Base-by-base conservation (phyloP, 1,284 basidiomycete species). In the Leccinum pachyderme region DNA sequence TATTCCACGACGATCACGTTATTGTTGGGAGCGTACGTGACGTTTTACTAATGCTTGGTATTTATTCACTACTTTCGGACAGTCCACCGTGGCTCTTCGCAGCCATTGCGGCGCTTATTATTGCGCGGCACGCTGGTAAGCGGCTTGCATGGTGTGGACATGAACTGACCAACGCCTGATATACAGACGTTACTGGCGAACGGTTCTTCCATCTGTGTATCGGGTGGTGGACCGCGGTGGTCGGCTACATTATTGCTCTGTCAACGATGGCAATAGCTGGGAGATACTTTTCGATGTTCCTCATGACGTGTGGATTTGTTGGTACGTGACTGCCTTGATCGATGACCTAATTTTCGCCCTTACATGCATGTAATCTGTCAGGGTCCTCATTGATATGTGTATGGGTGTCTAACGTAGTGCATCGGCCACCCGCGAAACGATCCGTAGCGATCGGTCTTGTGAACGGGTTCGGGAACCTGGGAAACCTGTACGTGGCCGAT, bases 71-170 rank as follows among this genome's bases (percentile, higher is more conserved):
- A 31, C 54, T 12, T 51, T 45, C n/a, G 18, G 4, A 46, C 55
- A 85, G 83, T 7, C 85, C 84, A 8, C 85, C 85, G 4, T 88
- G 84, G 83, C 75, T 86, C 39, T 64, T 84, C 27, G 77, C 83
- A 1, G 75, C 83, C 1, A 69, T 81, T 22, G 63, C 79, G 11
- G 83, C 81, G 58, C 78, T 81, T 56, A 18, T 81, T 47, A 86
- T 81, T 64, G 83, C 87, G 4, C 83, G 84, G 77, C 81, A 89
- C 68, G 81, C 85, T 33, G 86, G 86, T 81, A 59, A 56, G 73
- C 57, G 63, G 55, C 22, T 28, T 24, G 8, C 18, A 9, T 9
- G 13, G n/a, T 9, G 7, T 46, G n/a, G 15, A 31, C 11, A 5
- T 24, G 35, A 15, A 11, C 31, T 47, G 46, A 22, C 18, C 4